Evolutionary conservation across 495 filamentous ascomycete genomes (phyloP), one percentile per base, ranked within the genome.

Genomic region (Zalerion maritima): DNA sequence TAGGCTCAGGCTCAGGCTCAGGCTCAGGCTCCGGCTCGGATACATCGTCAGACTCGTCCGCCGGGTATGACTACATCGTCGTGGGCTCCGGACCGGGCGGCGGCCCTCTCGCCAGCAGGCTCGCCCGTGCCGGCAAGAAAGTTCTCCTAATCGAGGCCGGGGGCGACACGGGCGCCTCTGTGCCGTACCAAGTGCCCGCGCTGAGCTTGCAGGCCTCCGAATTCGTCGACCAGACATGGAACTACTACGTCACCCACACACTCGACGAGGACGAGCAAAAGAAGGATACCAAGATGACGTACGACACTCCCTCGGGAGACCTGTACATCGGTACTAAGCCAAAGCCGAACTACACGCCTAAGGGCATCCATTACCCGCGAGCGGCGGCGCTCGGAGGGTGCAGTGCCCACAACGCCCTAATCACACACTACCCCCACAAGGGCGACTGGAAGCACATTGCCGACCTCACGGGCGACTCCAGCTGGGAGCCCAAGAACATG

Each of bases 11-110:
- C n/a, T n/a, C n/a, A n/a, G n/a, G n/a, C n/a, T n/a, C n/a, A n/a
- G n/a, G n/a, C n/a, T n/a, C n/a, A n/a, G n/a, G n/a, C n/a, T n/a
- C n/a, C n/a, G n/a, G n/a, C n/a, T n/a, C n/a, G n/a, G n/a, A n/a
- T n/a, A n/a, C n/a, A n/a, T n/a, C n/a, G n/a, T n/a, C n/a, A n/a
- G n/a, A n/a, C n/a, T n/a, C n/a, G n/a, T n/a, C n/a, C n/a, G n/a
- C n/a, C n/a, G n/a, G 38, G 4, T 77, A 75, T 42, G 75, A 78
- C 34, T 78, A 78, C 47, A 63, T 80, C 31, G 58, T 80, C 13
- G 68, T 79, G 0, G 75, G 75, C 19, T 67, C 61, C 21, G 75
- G 74, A 11, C 67, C 74, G 3, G 75, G 75, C 11, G 74, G 75
- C 6, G 71, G 70, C 4, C 71, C 71, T 6, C 43, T 80, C 3